Conservation (phyloP, 108 stramenopile species). For the Seminavis robusta region DNA sequence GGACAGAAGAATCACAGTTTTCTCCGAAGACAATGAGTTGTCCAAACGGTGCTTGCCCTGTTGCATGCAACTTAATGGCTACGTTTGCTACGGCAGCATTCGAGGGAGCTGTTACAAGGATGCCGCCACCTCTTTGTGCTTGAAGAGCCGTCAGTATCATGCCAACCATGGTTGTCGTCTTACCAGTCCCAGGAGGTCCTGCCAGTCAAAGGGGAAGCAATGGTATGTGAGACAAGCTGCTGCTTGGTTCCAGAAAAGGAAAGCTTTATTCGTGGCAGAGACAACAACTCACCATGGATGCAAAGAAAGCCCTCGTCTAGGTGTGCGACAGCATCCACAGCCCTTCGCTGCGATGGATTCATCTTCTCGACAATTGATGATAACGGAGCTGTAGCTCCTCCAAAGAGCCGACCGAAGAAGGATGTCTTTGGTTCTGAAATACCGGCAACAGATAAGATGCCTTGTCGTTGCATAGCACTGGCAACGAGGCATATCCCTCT, state of each 20-base stretch:
- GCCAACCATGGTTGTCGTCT: constrained; percentile 5
- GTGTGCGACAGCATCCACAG: background rate
- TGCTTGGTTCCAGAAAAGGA: background rate
- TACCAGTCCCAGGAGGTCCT: constrained; percentile 1
- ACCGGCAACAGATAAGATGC: background rate
- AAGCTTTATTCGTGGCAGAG: background rate
- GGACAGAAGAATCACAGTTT: constrained; percentile 23
- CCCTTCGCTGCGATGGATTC: constrained; percentile 11
- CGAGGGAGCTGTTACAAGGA: constrained; percentile 82
- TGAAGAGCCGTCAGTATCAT: constrained; percentile 1
- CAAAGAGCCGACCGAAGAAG: constrained; percentile 2
- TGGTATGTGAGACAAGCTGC: background rate
- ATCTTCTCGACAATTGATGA: constrained; percentile 9
- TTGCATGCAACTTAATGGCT: constrained; percentile 46
- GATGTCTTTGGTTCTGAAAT: too few species aligned
- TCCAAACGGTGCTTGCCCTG: background rate
- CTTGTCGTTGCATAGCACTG: constrained; percentile 13
- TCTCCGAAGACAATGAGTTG: constrained; percentile 18
- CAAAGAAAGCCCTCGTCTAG: constrained; percentile 5
- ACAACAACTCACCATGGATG: constrained; percentile 4
- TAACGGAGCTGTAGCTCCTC: too few species aligned
- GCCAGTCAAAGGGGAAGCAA: background rate
- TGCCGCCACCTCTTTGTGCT: constrained; percentile 3
- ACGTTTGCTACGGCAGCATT: constrained; percentile 93
- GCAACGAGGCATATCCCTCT: background rate